Conservation (phyloP, 306 rosid genomes). For the Corylus heterophylla region DNA sequence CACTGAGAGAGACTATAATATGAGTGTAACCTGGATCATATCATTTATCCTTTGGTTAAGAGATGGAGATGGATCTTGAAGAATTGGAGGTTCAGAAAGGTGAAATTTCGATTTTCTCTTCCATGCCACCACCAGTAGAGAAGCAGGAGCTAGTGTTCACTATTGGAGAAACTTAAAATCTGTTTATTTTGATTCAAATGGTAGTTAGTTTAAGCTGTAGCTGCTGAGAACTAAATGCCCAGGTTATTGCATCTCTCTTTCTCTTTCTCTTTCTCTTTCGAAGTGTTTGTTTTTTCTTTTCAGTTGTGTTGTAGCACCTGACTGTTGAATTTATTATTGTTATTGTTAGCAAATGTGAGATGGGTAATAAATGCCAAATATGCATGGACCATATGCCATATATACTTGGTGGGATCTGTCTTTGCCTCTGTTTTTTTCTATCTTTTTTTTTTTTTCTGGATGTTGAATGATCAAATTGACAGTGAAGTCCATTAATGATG, state of each 20-base stretch:
- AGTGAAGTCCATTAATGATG: conserved; percentile 56
- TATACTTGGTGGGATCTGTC: conserved; percentile 25
- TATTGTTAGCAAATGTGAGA: conserved; percentile 69
- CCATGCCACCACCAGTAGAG: conserved; percentile 41
- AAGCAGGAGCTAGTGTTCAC: conserved; percentile 38
- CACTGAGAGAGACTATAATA: conserved; percentile 28
- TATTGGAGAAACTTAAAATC: conserved; percentile 33
- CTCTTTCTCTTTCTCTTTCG: conserved; percentile 36
- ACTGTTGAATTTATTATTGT: conserved; percentile 66
- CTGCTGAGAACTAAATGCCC: conserved; percentile 46
- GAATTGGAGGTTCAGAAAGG: conserved; percentile 34
- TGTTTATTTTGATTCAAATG: conserved; percentile 57
- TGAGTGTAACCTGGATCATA: conserved; percentile 19
- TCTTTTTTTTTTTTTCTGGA: conserved; percentile 11
- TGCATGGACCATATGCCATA: conserved; percentile 52
- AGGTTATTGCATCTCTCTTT: conserved; percentile 31
- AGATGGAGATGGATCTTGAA: conserved; percentile 31
- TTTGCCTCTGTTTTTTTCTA: too few relatives aligned
- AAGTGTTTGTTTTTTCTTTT: conserved; percentile 33
- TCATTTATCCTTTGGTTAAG: conserved; percentile 33
- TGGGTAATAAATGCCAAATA: conserved; percentile 83
- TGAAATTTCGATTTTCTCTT: conserved; percentile 34
- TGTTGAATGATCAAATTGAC: conserved; percentile 48
- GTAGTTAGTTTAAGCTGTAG: conserved; percentile 61
- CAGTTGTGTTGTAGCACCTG: conserved; percentile 67